phyloP scores from a whole-genome alignment of 768 basidiomycete genomes.

The Xerocomellus chrysenteron region DNA sequence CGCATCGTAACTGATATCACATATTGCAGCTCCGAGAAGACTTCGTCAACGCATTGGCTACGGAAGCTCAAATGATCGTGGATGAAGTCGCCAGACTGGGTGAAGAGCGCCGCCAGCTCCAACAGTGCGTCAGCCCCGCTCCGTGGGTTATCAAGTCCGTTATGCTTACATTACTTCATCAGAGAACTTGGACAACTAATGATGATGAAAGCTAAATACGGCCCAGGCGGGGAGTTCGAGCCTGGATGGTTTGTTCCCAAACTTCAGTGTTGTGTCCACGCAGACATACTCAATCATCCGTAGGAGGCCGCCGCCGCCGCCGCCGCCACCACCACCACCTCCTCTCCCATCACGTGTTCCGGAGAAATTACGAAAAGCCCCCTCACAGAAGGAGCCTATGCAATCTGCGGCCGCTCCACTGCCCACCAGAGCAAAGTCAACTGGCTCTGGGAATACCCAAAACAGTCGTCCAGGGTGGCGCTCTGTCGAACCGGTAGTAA shows the following conservation, averaged over 20 bases:
- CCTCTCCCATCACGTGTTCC: no score
- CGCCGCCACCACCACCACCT: no score
- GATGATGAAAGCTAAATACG: constrained; percentile 70
- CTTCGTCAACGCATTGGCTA: not conserved
- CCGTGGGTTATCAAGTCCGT: not conserved
- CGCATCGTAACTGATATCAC: not conserved
- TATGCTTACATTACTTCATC: not conserved
- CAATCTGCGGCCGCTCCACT: not conserved
- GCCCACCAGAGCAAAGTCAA: not conserved
- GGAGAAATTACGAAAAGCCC: not conserved
- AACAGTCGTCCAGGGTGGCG: not conserved
- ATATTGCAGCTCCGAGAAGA: not conserved
- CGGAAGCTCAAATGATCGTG: not conserved
- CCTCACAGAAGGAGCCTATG: not conserved
- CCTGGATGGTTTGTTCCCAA: constrained; percentile 58
- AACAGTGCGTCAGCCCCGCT: not conserved
- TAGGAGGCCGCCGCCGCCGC: not conserved
- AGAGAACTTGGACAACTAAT: constrained; percentile 69
- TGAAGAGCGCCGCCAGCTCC: not conserved
- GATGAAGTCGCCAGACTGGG: not conserved
- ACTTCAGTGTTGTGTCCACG: not conserved
- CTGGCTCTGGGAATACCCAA: not conserved
- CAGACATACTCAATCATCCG: not conserved
- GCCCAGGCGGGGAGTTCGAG: constrained; percentile 84
- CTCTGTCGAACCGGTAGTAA: not conserved